A percentile compares a stretch with the other conserved stretches of the same genome.
phyloP scores from a whole-genome alignment of 2,329 filamentous ascomycete genomes.

The Epichloe aotearoae region DNA sequence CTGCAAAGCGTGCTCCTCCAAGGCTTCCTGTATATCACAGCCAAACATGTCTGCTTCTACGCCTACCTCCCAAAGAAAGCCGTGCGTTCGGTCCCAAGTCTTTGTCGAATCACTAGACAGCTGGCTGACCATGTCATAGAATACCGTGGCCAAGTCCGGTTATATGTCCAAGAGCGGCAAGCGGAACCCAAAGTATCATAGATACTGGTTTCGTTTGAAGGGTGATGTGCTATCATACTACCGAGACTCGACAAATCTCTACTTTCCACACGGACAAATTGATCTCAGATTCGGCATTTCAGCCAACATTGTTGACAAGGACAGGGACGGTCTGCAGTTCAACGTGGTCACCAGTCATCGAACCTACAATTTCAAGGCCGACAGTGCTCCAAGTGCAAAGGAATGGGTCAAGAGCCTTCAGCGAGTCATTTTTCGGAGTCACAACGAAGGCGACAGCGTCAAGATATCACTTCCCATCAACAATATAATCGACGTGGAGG shows the following conservation, averaged over 20 bases:
- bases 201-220: slow-evolving; percentile 89
- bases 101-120: neutral
- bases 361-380: slow-evolving; percentile 77
- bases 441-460: slow-evolving; percentile 93
- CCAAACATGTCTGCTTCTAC: slow-evolving; percentile 91
- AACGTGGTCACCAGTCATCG: slow-evolving; percentile 69
- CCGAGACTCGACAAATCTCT: slow-evolving; percentile 67
- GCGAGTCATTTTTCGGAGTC: slow-evolving; percentile 86
- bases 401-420: slow-evolving; percentile 95
- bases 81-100: slow-evolving; percentile 32
- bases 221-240: slow-evolving; percentile 90
- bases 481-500: slow-evolving; percentile 85
- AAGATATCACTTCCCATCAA: slow-evolving; percentile 85
- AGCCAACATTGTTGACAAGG: slow-evolving; percentile 63
- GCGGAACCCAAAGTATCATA: slow-evolving; percentile 73
- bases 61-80: slow-evolving; percentile 92
- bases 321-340: slow-evolving; percentile 67
- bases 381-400: slow-evolving; percentile 75
- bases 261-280: slow-evolving; percentile 85
- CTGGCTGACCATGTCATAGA: slow-evolving; percentile 29
- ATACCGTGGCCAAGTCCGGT: slow-evolving; percentile 70
- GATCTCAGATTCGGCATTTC: slow-evolving; percentile 87
- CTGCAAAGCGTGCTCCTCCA: slow-evolving; percentile 84
- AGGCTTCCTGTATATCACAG: slow-evolving; percentile 91
- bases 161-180: slow-evolving; percentile 80